Evolutionary conservation across 768 basidiomycete genomes (phyloP).

Genomic region (Dacryopinax primogenitus): DNA sequence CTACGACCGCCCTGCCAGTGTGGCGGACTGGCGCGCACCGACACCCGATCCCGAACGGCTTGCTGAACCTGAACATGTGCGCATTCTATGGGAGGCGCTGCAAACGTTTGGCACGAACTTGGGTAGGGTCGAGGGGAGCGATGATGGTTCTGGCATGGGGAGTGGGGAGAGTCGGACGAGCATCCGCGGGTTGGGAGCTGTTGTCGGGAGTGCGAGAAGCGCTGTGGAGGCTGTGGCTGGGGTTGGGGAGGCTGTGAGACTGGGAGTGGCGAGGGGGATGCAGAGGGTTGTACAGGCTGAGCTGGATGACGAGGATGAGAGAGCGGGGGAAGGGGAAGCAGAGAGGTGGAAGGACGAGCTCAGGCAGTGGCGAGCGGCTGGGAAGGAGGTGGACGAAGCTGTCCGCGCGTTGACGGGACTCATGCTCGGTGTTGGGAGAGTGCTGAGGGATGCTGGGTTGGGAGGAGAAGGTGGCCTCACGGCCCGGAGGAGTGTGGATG

Average conservation of each 20-base stretch:
- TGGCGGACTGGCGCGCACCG: slow-evolving; percentile 4
- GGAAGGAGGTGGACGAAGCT: slow-evolving; percentile 5
- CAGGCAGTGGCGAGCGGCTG: neutral
- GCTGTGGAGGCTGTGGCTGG: neutral
- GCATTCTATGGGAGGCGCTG: slow-evolving; percentile 2
- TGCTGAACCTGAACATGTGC: neutral
- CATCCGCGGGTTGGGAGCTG: neutral
- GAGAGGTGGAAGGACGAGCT: slow-evolving; percentile 2
- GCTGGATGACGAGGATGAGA: neutral
- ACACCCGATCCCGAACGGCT: neutral
- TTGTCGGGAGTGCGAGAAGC: neutral
- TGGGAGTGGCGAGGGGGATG: neutral
- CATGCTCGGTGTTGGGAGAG: slow-evolving; percentile 1
- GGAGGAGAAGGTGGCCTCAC: neutral
- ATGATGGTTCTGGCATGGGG: neutral
- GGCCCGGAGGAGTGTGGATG: neutral
- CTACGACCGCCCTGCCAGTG: neutral
- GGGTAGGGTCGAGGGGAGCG: neutral
- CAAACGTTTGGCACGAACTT: slow-evolving; percentile 1
- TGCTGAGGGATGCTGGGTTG: neutral
- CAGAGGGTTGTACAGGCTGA: slow-evolving; percentile 6
- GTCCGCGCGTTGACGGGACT: neutral
- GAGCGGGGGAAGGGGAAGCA: neutral
- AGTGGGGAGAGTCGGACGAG: slow-evolving; percentile 3
- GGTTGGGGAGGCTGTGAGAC: neutral